A percentile compares a stretch with the other conserved stretches of the same genome.
Evolutionary conservation across 106 monocot species (phyloP).

Genomic region (Vanilla planifolia): DNA sequence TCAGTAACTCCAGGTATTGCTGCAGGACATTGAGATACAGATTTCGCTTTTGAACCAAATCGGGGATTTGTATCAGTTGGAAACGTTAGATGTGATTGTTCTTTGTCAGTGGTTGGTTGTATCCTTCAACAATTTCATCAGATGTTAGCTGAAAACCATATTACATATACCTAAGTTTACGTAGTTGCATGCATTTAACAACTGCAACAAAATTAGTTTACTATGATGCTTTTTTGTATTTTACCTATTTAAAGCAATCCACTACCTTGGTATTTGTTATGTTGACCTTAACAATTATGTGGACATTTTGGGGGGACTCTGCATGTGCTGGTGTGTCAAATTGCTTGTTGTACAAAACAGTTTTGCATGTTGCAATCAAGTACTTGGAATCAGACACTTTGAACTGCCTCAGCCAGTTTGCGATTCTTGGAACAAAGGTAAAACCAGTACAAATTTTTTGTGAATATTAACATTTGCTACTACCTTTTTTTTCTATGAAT

Average conservation of each 20-base stretch:
- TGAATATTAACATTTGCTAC: neutral
- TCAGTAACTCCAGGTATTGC: constrained; percentile 1
- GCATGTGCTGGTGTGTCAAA: constrained; percentile 30
- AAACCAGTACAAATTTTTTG: neutral
- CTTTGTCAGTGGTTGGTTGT: constrained; percentile 52
- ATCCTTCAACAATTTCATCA: constrained; percentile 22
- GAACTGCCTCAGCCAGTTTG: constrained; percentile 41
- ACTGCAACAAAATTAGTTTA: neutral
- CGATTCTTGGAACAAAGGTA: constrained; percentile 47
- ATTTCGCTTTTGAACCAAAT: constrained; percentile 41
- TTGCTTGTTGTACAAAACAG: constrained; percentile 55
- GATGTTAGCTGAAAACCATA: no score
- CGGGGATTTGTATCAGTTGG: constrained; percentile 29
- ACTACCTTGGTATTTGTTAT: neutral
- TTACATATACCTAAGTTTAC: no score
- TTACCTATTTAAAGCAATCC: no score
- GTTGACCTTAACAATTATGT: constrained; percentile 45
- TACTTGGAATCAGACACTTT: constrained; percentile 42
- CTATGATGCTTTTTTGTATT: neutral
- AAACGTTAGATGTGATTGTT: constrained; percentile 20
- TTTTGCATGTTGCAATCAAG: constrained; percentile 59
- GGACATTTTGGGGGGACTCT: constrained; percentile 65
- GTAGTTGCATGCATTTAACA: no score
- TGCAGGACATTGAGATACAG: constrained; percentile 50
- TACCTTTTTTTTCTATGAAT: neutral